phyloP scores from a whole-genome alignment of 805 yeast species.

The Deakozyma indianensis region DNA sequence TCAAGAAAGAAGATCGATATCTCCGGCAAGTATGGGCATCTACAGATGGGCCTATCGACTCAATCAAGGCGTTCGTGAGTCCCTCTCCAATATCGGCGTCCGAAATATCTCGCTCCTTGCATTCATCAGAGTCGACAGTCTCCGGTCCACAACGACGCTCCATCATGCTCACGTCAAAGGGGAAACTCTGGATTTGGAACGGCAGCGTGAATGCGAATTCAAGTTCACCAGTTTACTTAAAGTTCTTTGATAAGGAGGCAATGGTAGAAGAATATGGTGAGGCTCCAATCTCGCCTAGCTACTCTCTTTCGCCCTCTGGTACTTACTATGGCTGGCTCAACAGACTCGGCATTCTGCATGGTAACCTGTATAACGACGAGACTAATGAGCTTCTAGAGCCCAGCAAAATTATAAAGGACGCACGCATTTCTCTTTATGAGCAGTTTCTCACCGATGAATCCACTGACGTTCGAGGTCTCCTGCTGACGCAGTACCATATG shows the following conservation, averaged over 20 bases:
- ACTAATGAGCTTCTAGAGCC: conserved; percentile 8
- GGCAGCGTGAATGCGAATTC: conserved; percentile 9
- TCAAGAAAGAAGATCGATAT: conserved; percentile 25
- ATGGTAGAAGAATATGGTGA: conserved; percentile 12
- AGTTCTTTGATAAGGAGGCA: conserved; percentile 16
- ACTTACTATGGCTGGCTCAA: conserved; percentile 32
- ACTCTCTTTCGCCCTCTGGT: conserved; percentile 8
- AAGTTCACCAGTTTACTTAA: conserved; percentile 16
- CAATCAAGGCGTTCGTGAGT: conserved; percentile 1
- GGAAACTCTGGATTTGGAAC: conserved; percentile 14
- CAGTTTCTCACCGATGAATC: conserved; percentile 14
- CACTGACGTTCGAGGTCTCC: conserved; percentile 17
- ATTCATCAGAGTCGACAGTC: background rate
- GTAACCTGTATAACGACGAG: conserved; percentile 17
- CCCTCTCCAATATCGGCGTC: background rate
- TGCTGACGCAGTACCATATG: conserved; percentile 41
- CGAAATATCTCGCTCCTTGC: background rate
- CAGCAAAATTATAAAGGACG: conserved; percentile 19
- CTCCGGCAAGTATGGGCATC: conserved; percentile 29
- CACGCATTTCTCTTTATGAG: conserved; percentile 26
- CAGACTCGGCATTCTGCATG: conserved; percentile 32
- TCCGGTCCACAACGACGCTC: background rate
- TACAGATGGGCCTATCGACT: conserved; percentile 15
- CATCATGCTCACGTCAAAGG: conserved; percentile 3
- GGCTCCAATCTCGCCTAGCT: conserved; percentile 6